Evolutionary conservation across 441 rosid genomes (phyloP).

Genomic region (Jatropha multifida): DNA sequence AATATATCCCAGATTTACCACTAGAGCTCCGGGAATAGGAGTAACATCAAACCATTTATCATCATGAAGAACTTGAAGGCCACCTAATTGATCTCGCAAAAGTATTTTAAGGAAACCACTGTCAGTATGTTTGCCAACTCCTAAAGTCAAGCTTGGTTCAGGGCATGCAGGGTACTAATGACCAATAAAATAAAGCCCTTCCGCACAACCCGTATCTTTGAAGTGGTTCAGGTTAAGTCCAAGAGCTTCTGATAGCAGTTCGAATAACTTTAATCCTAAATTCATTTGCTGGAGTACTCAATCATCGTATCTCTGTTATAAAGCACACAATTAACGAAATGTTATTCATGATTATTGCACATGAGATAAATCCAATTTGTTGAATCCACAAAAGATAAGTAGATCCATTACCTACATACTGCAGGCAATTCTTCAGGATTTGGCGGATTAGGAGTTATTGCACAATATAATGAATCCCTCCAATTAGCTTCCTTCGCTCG

Average conservation of each 20-base stretch:
- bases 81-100: conserved; percentile 39
- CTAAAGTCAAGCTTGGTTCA: conserved; percentile 28
- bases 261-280: conserved; percentile 16
- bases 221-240: conserved; percentile 30
- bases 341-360: too few relatives aligned
- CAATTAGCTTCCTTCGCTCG: conserved; percentile 30
- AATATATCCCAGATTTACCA: too few relatives aligned
- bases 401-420: conserved; percentile 24
- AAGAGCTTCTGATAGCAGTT: conserved; percentile 36
- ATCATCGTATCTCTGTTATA: conserved; percentile 28
- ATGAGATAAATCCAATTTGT: too few relatives aligned
- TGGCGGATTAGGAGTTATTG: conserved; percentile 25
- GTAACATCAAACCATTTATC: conserved; percentile 33
- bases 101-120: conserved; percentile 32
- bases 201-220: conserved; percentile 28
- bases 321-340: too few relatives aligned
- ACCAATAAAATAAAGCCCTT: conserved; percentile 23
- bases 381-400: too few relatives aligned
- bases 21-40: conserved; percentile 8
- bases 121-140: conserved; percentile 29
- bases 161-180: conserved; percentile 44
- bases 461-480: conserved; percentile 32
- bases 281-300: conserved; percentile 28
- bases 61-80: conserved; percentile 33
- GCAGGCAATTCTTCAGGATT: conserved; percentile 28